Evolutionary conservation across 2,329 filamentous ascomycete species (phyloP).

Genomic region (Penicillium glabrum): DNA sequence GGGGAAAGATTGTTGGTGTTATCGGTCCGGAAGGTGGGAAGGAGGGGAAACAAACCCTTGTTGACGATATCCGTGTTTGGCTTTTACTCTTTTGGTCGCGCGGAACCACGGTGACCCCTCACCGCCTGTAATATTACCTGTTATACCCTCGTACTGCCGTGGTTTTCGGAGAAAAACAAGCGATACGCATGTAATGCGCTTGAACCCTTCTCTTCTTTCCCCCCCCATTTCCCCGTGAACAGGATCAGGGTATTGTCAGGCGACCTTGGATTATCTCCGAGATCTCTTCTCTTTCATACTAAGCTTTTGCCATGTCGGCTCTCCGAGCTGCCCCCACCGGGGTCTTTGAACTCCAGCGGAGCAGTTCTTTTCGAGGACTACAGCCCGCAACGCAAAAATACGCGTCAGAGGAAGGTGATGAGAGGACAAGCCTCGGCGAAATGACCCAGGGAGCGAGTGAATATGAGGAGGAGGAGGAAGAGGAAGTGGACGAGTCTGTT

Average conservation of each 20-base stretch:
- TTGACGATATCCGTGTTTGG: slow-evolving; percentile 19
- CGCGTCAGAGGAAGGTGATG: slow-evolving; percentile 14
- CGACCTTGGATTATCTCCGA: background rate
- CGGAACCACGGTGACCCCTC: background rate
- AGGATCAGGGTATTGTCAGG: background rate
- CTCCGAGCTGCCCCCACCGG: slow-evolving; percentile 23
- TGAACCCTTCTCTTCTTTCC: background rate
- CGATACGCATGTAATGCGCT: background rate
- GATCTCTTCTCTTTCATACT: background rate
- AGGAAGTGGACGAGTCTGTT: slow-evolving; percentile 54
- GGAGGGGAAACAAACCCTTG: slow-evolving; percentile 1
- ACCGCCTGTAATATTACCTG: slow-evolving; percentile 5
- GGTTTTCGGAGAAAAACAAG: slow-evolving; percentile 16
- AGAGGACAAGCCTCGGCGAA: slow-evolving; percentile 16
- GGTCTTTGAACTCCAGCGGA: slow-evolving; percentile 26
- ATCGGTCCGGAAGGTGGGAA: slow-evolving; percentile 14
- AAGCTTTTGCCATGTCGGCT: slow-evolving; percentile 23
- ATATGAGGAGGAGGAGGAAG: slow-evolving; percentile 24
- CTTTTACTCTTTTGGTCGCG: slow-evolving; percentile 27
- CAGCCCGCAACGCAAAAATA: slow-evolving; percentile 15
- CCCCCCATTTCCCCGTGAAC: background rate
- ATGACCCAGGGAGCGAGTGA: slow-evolving; percentile 16
- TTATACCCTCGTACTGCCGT: slow-evolving; percentile 6
- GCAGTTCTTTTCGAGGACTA: slow-evolving; percentile 14
- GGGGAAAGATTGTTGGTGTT: slow-evolving; percentile 14